Conservation (phyloP, 2,329 filamentous ascomycete genomes). For the Gnomoniopsis smithogilvyi region DNA sequence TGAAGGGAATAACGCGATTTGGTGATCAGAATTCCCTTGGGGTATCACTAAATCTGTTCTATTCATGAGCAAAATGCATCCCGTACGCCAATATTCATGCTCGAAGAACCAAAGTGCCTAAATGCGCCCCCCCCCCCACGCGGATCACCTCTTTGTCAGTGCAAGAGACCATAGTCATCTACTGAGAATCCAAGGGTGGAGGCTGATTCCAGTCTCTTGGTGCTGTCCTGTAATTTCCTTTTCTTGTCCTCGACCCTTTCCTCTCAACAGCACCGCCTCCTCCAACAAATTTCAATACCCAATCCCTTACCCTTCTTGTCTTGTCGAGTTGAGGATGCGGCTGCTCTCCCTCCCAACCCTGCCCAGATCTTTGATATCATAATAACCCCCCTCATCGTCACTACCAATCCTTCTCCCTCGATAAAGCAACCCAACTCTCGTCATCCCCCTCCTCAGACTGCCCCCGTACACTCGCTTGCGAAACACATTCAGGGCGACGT, state of each 20-base stretch:
- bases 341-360: conserved; percentile 21
- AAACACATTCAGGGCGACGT: conserved; percentile 76
- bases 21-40: neutral
- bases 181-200: conserved; percentile 16
- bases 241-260: conserved; percentile 24
- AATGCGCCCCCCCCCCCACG: neutral
- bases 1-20: neutral
- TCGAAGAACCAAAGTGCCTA: neutral
- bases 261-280: conserved; percentile 23
- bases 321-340: conserved; percentile 54
- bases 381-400: conserved; percentile 53
- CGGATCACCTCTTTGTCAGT: neutral
- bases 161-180: neutral
- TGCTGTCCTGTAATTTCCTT: conserved; percentile 21
- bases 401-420: conserved; percentile 46
- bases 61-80: neutral
- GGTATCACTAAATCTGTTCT: neutral
- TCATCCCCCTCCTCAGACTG: conserved; percentile 69
- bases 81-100: neutral
- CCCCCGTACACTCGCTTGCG: conserved; percentile 78
- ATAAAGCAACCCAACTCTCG: conserved; percentile 65
- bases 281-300: conserved; percentile 70
- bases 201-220: conserved; percentile 15
- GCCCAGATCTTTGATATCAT: conserved; percentile 48
- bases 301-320: conserved; percentile 66